phyloP scores from a whole-genome alignment of 2,329 filamentous ascomycete genomes.

The Sporothrix mexicana region DNA sequence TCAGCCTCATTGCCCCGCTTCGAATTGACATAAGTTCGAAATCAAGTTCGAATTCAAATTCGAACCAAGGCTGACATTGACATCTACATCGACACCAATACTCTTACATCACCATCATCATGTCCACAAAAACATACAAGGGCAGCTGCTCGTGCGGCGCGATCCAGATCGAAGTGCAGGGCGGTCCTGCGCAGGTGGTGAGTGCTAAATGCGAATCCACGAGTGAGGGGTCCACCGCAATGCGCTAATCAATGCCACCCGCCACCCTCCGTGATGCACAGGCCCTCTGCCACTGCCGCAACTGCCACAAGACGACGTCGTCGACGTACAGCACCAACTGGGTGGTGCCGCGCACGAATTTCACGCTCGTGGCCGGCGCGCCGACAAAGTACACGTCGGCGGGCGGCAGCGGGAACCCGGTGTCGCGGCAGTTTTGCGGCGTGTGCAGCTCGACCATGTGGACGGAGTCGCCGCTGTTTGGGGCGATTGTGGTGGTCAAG shows the following conservation, averaged over 20 bases:
- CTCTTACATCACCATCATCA: neutral
- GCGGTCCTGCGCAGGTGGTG: conserved; percentile 7
- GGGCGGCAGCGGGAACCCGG: conserved; percentile 22
- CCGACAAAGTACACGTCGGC: neutral
- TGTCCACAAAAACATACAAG: conserved; percentile 7
- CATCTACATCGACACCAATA: neutral
- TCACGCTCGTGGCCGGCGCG: neutral
- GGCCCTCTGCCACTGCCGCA: conserved; percentile 25
- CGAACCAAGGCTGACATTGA: neutral
- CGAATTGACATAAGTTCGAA: no score
- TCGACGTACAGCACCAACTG: conserved; percentile 22
- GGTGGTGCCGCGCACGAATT: conserved; percentile 11
- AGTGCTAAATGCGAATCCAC: neutral
- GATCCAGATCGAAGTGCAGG: conserved; percentile 4
- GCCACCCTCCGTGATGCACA: neutral
- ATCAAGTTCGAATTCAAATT: no score
- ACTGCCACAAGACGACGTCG: conserved; percentile 24
- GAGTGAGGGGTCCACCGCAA: neutral
- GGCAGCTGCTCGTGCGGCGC: conserved; percentile 25
- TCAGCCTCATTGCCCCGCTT: neutral
- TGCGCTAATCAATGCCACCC: no score
- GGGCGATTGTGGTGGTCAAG: conserved; percentile 3
- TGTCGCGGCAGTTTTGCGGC: conserved; percentile 2
- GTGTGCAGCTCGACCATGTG: conserved; percentile 25
- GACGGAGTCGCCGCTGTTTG: conserved; percentile 13